Evolutionary conservation across 2,329 filamentous ascomycete genomes (phyloP), one percentile per base, ranked within the genome.

Genomic region (Trichoderma sp.): DNA sequence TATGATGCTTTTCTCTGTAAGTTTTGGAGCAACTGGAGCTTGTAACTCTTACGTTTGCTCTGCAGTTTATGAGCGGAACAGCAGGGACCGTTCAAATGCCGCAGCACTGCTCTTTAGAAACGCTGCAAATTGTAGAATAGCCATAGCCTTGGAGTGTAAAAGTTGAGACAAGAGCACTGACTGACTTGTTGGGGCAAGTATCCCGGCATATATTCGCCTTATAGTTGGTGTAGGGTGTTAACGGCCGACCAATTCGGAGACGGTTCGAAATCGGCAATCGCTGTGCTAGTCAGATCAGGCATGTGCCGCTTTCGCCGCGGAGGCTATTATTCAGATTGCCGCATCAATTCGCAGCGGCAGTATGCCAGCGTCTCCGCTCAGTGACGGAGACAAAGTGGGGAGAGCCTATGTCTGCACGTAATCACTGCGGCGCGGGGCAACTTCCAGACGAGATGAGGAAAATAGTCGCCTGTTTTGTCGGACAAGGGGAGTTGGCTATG

Each of bases 231-330:
- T 49, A n/a, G 21, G 14, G 10, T 8, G 11, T 37, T 53, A 19
- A n/a, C 19, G 37, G 31, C 60, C 7, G 6, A n/a, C 10, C 60
- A 11, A 8, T 8, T 29, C 37, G 13, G 37, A n/a, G 19, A 16
- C 33, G 5, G 16, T 19, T 14, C 27, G 40, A 64, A 56, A 37
- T 55, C 31, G 11, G 47, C 37, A 27, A n/a, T 21, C 60, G 1
- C 29, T 55, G n/a, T 63, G 10, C 43, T 21, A 40, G 53, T 53
- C 33, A n/a, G 19, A 53, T 19, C 29, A 43, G 40, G 40, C 60
- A 27, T 65, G 31, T 56, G 62, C 62, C 62, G 62, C 62, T 65
- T 65, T 65, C 49, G 63, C 63, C 63, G 63, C 63, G 35, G 53
- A 35, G 21, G 35, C 11, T 24, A 13, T 29, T 57, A 13, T 29